Evolutionary conservation across 2,329 filamentous ascomycete species (phyloP).

Genomic region (Coniochaeta sp.): DNA sequence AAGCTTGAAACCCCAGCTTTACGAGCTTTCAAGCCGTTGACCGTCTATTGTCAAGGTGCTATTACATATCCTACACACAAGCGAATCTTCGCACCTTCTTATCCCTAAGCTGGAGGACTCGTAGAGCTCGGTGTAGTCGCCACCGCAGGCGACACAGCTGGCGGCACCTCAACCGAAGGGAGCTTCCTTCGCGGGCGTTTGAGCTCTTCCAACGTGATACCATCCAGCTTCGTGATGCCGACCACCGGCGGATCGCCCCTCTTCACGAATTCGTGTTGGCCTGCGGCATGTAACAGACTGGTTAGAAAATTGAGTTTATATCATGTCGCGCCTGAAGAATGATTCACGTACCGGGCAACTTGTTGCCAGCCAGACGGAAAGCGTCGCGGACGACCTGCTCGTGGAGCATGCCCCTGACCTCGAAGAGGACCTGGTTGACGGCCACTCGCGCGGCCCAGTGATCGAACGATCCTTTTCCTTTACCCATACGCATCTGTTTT

Average conservation of each 20-base stretch:
- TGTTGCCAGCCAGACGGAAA: slow-evolving; percentile 88
- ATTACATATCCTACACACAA: slow-evolving; percentile 1
- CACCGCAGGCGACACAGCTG: slow-evolving; percentile 16
- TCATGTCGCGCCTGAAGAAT: background rate
- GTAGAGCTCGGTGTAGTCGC: slow-evolving; percentile 10
- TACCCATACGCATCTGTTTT: slow-evolving; percentile 83
- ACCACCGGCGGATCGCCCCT: slow-evolving; percentile 87
- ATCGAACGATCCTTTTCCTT: slow-evolving; percentile 96
- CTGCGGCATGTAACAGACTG: slow-evolving; percentile 29
- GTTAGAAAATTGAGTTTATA: background rate
- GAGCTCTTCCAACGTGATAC: slow-evolving; percentile 74
- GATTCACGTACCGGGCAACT: slow-evolving; percentile 69
- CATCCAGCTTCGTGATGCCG: slow-evolving; percentile 85
- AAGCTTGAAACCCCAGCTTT: background rate
- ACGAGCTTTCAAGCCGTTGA: background rate
- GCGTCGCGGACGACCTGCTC: slow-evolving; percentile 92
- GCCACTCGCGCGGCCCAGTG: slow-evolving; percentile 89
- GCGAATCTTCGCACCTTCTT: background rate
- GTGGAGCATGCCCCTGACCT: slow-evolving; percentile 85
- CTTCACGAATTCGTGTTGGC: slow-evolving; percentile 86
- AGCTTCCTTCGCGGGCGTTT: slow-evolving; percentile 70
- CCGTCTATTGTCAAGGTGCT: background rate
- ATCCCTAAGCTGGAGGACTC: slow-evolving; percentile 23
- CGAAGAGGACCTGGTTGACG: slow-evolving; percentile 87
- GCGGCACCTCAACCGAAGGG: slow-evolving; percentile 32